Percentiles rank a stretch among this genome's conserved stretches.
These are phyloP conservation scores for Phytophthora sp. DNA, from an alignment of 352 stramenopile species.

Conservation along the genomic window DNA sequence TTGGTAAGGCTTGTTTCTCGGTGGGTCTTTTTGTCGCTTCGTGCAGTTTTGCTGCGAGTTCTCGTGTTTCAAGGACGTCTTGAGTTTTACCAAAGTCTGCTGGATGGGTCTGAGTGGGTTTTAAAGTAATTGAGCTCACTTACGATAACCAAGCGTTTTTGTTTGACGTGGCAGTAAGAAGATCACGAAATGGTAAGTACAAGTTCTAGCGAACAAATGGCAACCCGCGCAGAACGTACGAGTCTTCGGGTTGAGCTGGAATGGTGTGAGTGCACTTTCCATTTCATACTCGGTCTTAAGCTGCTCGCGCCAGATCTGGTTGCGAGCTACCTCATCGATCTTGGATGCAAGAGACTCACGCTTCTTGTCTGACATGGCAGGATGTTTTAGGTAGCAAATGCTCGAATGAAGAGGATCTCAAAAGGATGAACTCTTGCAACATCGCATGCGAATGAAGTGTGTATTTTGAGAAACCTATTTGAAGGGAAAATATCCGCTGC, in stretches of 20 bases:
- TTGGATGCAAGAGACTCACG: slow-evolving; percentile 78
- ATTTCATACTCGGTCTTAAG: slow-evolving; percentile 85
- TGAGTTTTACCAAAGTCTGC: slow-evolving; percentile 69
- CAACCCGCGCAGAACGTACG: slow-evolving; percentile 36
- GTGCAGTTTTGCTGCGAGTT: slow-evolving; percentile 69
- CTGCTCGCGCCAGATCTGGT: slow-evolving; percentile 91
- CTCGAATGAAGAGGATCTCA: slow-evolving; percentile 13
- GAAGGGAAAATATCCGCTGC: slow-evolving; percentile 1
- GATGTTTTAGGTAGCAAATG: slow-evolving; percentile 2
- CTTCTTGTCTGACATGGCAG: slow-evolving; percentile 74
- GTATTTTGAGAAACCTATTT: slow-evolving; percentile 44
- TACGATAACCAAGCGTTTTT: neutral
- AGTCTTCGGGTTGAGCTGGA: slow-evolving; percentile 87
- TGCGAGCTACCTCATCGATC: slow-evolving; percentile 85
- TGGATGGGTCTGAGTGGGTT: slow-evolving; percentile 78
- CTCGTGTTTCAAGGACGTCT: slow-evolving; percentile 57
- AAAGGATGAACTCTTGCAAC: slow-evolving; percentile 3
- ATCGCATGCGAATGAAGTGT: slow-evolving; percentile 32
- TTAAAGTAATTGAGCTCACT: slow-evolving; percentile 83
- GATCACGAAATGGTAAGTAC: too few species aligned
- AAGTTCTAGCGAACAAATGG: too few species aligned
- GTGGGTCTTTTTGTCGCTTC: slow-evolving; percentile 70
- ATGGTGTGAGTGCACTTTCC: slow-evolving; percentile 75
- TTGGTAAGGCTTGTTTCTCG: slow-evolving; percentile 66
- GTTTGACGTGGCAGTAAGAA: too few species aligned